Evolutionary conservation across 2,329 filamentous ascomycete species (phyloP).

Genomic region (Colletotrichum paranaense): DNA sequence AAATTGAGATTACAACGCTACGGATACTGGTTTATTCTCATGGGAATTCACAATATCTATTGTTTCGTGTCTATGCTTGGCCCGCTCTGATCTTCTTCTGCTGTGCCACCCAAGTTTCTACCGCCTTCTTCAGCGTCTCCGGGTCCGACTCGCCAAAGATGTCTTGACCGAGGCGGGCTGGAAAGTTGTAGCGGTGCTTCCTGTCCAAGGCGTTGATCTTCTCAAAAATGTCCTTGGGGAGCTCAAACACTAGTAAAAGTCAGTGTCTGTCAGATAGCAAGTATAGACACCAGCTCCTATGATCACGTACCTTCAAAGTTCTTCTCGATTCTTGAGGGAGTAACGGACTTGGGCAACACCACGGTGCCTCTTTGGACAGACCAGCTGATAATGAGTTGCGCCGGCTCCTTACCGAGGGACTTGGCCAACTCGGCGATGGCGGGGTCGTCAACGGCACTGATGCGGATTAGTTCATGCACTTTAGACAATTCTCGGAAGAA

Average conservation of each 20-base stretch:
- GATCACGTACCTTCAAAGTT: constrained; percentile 50
- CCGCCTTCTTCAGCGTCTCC: constrained; percentile 48
- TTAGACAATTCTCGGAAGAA: not conserved
- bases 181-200: constrained; percentile 56
- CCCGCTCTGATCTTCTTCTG: constrained; percentile 44
- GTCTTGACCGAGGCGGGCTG: constrained; percentile 52
- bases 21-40: not conserved
- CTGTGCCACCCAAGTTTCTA: constrained; percentile 47
- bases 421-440: constrained; percentile 64
- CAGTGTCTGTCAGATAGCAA: not conserved
- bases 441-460: constrained; percentile 59
- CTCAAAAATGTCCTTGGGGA: constrained; percentile 49
- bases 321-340: constrained; percentile 58
- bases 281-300: not conserved
- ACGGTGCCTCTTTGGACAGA: constrained; percentile 63
- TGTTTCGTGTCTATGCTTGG: not conserved
- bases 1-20: not conserved
- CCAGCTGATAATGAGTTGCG: constrained; percentile 66
- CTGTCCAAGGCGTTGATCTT: constrained; percentile 51
- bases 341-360: constrained; percentile 66
- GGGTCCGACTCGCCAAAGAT: constrained; percentile 55
- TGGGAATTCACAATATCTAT: not conserved
- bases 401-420: constrained; percentile 61
- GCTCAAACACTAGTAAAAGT: constrained; percentile 43
- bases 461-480: not conserved